Evolutionary conservation across 768 basidiomycete genomes (phyloP).

Genomic region (Podaxis rugospora): DNA sequence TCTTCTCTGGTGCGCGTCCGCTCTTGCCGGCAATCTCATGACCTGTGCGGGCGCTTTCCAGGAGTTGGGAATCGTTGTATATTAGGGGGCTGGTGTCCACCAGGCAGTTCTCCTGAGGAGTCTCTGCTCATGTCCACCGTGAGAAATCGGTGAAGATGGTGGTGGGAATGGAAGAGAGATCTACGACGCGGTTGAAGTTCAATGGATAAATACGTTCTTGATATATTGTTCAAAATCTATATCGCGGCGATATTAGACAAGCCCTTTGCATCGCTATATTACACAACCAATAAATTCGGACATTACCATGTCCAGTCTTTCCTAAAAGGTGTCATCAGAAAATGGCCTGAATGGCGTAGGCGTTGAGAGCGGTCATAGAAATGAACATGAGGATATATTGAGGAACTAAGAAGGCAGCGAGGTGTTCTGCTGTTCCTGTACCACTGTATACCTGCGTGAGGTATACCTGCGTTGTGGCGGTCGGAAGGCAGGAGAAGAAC

Average conservation of each 20-base stretch:
- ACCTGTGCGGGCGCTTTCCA: too few species aligned
- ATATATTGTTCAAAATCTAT: too few species aligned
- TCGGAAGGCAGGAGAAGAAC: slow-evolving; percentile 21
- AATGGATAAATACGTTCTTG: too few species aligned
- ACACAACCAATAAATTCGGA: not conserved
- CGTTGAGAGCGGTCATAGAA: slow-evolving; percentile 45
- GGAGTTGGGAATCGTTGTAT: too few species aligned
- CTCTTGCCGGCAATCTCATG: too few species aligned
- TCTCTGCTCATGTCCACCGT: too few species aligned
- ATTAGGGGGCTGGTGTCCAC: too few species aligned
- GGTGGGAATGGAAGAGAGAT: too few species aligned
- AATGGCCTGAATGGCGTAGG: slow-evolving; percentile 38
- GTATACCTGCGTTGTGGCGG: slow-evolving; percentile 37
- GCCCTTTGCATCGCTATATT: not conserved
- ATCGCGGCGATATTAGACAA: not conserved
- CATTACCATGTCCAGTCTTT: not conserved
- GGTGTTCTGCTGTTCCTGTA: slow-evolving; percentile 57
- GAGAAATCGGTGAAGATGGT: too few species aligned
- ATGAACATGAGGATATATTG: slow-evolving; percentile 52
- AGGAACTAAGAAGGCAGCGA: slow-evolving; percentile 60
- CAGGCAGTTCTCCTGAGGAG: too few species aligned
- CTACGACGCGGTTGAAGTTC: too few species aligned
- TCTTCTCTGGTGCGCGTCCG: too few species aligned
- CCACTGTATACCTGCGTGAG: slow-evolving; percentile 66
- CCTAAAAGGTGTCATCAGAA: slow-evolving; percentile 25